phyloP scores from a whole-genome alignment of 371 early-diverging fungal genomes.

The Actinomortierella ambigua region DNA sequence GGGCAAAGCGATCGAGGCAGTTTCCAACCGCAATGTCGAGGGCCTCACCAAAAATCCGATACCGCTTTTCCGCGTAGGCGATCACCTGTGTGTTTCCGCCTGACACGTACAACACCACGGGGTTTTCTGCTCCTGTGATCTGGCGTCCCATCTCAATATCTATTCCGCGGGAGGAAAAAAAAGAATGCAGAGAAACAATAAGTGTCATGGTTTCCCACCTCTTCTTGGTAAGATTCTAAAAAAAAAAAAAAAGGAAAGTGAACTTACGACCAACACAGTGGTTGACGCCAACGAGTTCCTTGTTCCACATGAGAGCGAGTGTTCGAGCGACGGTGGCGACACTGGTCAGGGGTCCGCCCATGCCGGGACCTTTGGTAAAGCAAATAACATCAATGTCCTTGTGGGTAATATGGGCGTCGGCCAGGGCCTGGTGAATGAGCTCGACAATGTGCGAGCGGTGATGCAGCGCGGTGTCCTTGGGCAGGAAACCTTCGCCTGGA shows the following conservation, averaged over 20 bases:
- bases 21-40: constrained; percentile 99
- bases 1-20: constrained; percentile 98
- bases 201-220: no score
- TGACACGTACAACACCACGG: constrained; percentile 98
- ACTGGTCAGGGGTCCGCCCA: constrained; percentile 95
- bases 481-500: constrained; percentile 97
- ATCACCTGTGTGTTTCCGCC: constrained; percentile 99
- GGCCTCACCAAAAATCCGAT: constrained; percentile 99
- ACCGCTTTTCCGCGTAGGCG: constrained; percentile 92
- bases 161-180: constrained; percentile 13
- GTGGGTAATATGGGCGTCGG: constrained; percentile 74
- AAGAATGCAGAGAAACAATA: background rate
- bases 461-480: constrained; percentile 96
- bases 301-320: constrained; percentile 88
- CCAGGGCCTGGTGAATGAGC: constrained; percentile 83
- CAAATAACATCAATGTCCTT: constrained; percentile 92
- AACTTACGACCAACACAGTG: constrained; percentile 97
- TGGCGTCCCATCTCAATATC: constrained; percentile 99
- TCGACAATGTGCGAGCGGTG: constrained; percentile 86
- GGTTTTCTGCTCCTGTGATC: constrained; percentile 96
- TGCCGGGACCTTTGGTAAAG: constrained; percentile 99
- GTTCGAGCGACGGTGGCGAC: constrained; percentile 97
- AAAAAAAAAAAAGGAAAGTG: background rate
- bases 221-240: background rate
- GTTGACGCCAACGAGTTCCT: constrained; percentile 98